Percentiles rank a stretch among this genome's conserved stretches.
phyloP scores from a whole-genome alignment of 257 asterid species.

The Anisodus acutangulus region DNA sequence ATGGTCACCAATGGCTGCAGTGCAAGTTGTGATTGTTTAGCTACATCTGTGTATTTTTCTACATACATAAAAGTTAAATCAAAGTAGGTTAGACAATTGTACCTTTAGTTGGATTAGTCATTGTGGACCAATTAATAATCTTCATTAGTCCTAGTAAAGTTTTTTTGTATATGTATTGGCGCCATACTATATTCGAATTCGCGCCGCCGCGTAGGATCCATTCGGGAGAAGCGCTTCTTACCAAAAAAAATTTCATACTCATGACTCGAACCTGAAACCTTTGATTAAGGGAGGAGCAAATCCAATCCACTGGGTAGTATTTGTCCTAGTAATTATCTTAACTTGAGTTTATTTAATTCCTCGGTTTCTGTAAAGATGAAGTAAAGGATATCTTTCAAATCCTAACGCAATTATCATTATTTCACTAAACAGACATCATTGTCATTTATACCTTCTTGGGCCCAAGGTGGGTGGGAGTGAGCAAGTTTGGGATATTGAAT shows the following conservation, averaged over 20 bases:
- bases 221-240: no score
- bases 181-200: no score
- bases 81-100: neutral
- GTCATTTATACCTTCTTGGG: neutral
- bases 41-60: neutral
- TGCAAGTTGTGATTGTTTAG: neutral
- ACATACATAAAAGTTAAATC: neutral
- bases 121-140: neutral
- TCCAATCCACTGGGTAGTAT: no score
- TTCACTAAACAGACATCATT: neutral
- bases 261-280: no score
- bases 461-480: neutral
- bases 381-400: neutral
- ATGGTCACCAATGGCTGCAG: neutral
- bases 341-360: neutral
- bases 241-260: no score
- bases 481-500: neutral
- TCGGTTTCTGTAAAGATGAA: neutral
- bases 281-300: no score
- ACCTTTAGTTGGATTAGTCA: constrained; percentile 7
- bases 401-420: neutral
- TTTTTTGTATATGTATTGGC: no score
- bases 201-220: no score
- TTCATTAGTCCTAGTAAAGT: neutral
- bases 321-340: neutral